Evolutionary conservation across 179 eudicot species (phyloP).

Genomic region (Corrigiola litoralis): DNA sequence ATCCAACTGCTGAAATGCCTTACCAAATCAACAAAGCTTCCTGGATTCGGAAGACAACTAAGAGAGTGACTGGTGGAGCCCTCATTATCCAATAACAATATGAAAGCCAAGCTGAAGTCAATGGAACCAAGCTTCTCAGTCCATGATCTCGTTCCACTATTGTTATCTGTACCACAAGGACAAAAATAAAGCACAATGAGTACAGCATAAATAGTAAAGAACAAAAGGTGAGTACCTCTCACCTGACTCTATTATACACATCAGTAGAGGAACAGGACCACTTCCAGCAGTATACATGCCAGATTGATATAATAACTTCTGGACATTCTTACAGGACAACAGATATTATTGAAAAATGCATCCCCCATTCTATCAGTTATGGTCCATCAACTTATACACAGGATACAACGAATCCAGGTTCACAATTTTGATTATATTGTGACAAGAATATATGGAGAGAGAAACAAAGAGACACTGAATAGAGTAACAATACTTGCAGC

Average conservation of each 20-base stretch:
- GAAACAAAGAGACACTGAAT: too few relatives aligned
- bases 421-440: too few relatives aligned
- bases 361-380: too few relatives aligned
- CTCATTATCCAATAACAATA: slow-evolving; percentile 44
- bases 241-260: not conserved
- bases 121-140: slow-evolving; percentile 72
- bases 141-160: slow-evolving; percentile 52
- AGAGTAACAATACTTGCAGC: too few relatives aligned
- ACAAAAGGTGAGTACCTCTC: not conserved
- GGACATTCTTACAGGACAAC: too few relatives aligned
- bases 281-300: too few relatives aligned
- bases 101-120: slow-evolving; percentile 72
- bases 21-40: slow-evolving; percentile 42
- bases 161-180: slow-evolving; percentile 44
- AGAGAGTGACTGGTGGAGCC: slow-evolving; percentile 36
- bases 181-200: not conserved
- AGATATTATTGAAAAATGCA: too few relatives aligned
- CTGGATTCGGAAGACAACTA: slow-evolving; percentile 51
- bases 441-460: too few relatives aligned
- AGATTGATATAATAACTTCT: too few relatives aligned
- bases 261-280: not conserved
- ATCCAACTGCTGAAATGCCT: slow-evolving; percentile 82
- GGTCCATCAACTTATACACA: too few relatives aligned
- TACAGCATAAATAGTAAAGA: not conserved
- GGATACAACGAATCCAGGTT: too few relatives aligned